Evolutionary conservation across 768 basidiomycete genomes (phyloP), one percentile per base, ranked within the genome.

Genomic region (Suillus discolor): DNA sequence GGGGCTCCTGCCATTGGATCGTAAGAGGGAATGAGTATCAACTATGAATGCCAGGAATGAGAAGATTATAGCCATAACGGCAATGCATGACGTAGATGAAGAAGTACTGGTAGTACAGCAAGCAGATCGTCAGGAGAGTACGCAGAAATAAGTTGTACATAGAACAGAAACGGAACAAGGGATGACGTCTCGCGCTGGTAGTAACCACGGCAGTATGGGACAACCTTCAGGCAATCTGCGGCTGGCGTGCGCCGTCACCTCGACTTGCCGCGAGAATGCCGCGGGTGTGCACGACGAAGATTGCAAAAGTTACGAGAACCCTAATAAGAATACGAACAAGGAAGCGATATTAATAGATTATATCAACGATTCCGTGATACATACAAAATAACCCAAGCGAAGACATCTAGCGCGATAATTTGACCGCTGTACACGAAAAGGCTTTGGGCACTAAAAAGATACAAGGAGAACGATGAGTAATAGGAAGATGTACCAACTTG

Each of bases 301-400:
- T 76, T 0, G 86, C 78, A 62, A 92, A 78, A 1, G 90, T 91
- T 18, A 88, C 77, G 47, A 93, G 65, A 28, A 90, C 80, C 87
- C 92, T 93, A 68, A 31, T 23, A 65, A 55, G 34, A n/a, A 38
- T 42, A 42, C 44, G 18, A 66, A 38, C 23, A 53, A 34, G 12
- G 34, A 42, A 44, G 7, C 31, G 16, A 16, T 51, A 28, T 51
- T 51, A 28, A 49, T 31, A n/a, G 16, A 20, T 23, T 34, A 34
- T 23, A 15, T n/a, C 41, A 13, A 28, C 53, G 31, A 31, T 31
- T 31, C 31, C 31, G 31, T 31, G 53, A 62, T 23, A 77, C 86
- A 68, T 68, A 91, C 90, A 88, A 91, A 69, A 85, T 83, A 16
- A 90, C 71, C 92, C 92, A 94, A 8, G 89, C 85, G 70, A 93